phyloP scores from a whole-genome alignment of 1,139 yeast species.

The Scheffersomyces cryptocercus region DNA sequence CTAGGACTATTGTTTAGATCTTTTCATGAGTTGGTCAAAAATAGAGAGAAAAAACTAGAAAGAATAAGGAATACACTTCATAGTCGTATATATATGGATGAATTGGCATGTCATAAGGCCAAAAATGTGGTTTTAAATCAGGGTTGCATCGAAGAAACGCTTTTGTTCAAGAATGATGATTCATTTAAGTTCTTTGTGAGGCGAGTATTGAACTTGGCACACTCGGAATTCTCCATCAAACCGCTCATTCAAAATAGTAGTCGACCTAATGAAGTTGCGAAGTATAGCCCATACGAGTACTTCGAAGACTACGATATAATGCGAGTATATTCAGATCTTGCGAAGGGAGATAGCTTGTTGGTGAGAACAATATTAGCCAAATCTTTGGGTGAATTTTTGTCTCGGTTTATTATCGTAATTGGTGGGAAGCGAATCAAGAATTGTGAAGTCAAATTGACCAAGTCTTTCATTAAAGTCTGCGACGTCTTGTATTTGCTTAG shows the following conservation, averaged over 20 bases:
- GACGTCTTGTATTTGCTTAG: constrained; percentile 5
- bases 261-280: not conserved
- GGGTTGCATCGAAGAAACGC: not conserved
- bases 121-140: not conserved
- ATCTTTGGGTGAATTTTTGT: constrained; percentile 18
- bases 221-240: not conserved
- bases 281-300: constrained; percentile 5
- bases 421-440: not conserved
- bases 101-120: constrained; percentile 2
- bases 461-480: constrained; percentile 13
- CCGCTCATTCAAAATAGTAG: not conserved
- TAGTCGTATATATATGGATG: constrained; percentile 12
- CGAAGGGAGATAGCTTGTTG: constrained; percentile 24
- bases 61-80: constrained; percentile 12
- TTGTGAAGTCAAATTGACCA: constrained; percentile 9
- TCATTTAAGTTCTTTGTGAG: not conserved
- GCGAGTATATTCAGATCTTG: constrained; percentile 26
- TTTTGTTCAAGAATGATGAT: not conserved
- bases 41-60: constrained; percentile 12
- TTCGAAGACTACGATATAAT: constrained; percentile 30
- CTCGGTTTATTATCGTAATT: constrained; percentile 6
- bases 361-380: constrained; percentile 24
- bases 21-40: constrained; percentile 15
- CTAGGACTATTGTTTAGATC: constrained; percentile 4
- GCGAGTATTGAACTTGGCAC: not conserved